phyloP scores from a whole-genome alignment of 805 yeast species.

The Lipomyces spencermartinsiae region DNA sequence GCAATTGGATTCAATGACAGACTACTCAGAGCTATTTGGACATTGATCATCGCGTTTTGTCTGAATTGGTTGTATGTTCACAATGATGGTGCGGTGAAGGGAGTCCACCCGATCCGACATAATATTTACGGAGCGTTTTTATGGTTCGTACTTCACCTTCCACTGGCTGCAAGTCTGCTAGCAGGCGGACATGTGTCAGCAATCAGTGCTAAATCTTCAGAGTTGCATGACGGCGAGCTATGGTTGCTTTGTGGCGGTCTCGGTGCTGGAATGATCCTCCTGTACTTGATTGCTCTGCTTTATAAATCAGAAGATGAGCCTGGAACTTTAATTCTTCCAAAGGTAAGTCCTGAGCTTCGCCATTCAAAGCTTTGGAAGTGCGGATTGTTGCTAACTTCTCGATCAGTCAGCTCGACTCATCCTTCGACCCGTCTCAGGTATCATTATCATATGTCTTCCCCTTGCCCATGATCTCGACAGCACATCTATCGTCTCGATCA shows the following conservation, averaged over 20 bases:
- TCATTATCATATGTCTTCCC: constrained; percentile 11
- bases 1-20: constrained; percentile 53
- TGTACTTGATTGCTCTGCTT: constrained; percentile 52
- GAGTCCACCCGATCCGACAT: constrained; percentile 62
- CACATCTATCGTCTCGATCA: constrained; percentile 10
- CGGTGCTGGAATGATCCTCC: constrained; percentile 51
- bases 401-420: constrained; percentile 3
- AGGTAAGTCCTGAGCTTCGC: background rate
- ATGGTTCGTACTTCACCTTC: constrained; percentile 58
- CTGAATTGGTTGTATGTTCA: constrained; percentile 61
- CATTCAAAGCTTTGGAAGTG: background rate
- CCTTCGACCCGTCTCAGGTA: constrained; percentile 3
- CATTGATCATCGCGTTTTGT: constrained; percentile 56
- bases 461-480: constrained; percentile 6
- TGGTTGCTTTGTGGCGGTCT: constrained; percentile 57
- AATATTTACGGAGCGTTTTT: constrained; percentile 53
- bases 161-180: constrained; percentile 58
- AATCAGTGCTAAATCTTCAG: background rate
- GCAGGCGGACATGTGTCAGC: constrained; percentile 50
- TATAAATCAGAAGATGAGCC: constrained; percentile 48
- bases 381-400: background rate
- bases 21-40: constrained; percentile 57
- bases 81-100: constrained; percentile 57
- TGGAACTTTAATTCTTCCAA: constrained; percentile 5
- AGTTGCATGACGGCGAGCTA: constrained; percentile 22